These are phyloP conservation scores for Akanthomyces lecanii DNA, from an alignment of 2,329 filamentous ascomycete species.

Conservation along the genomic window DNA sequence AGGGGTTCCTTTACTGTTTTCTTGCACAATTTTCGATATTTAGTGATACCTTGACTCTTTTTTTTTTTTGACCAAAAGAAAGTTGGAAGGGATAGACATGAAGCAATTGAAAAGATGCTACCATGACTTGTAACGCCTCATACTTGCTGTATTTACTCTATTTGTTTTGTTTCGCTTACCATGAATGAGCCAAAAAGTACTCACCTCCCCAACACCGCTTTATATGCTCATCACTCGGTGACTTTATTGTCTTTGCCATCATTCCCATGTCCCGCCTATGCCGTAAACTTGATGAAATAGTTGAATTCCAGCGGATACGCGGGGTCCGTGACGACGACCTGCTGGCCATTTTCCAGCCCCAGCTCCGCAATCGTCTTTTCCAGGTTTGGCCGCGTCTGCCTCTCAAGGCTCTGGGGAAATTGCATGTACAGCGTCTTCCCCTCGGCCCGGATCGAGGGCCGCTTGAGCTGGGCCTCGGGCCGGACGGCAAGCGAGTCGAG, in stretches of 20 bases:
- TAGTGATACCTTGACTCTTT: slow-evolving; percentile 10
- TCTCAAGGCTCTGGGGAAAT: slow-evolving; percentile 72
- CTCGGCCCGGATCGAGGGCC: slow-evolving; percentile 76
- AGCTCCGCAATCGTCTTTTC: slow-evolving; percentile 72
- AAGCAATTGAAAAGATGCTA: slow-evolving; percentile 14
- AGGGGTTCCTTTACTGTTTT: background rate
- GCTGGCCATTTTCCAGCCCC: slow-evolving; percentile 70
- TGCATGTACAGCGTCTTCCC: slow-evolving; percentile 89
- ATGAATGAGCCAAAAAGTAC: background rate
- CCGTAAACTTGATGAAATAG: slow-evolving; percentile 49
- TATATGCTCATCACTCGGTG: background rate
- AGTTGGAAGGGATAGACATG: background rate
- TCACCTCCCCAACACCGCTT: background rate
- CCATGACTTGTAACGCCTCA: background rate
- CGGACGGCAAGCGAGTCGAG: slow-evolving; percentile 77
- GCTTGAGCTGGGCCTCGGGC: slow-evolving; percentile 90
- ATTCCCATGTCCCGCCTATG: background rate
- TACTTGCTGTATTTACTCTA: background rate
- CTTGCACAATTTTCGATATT: slow-evolving; percentile 14
- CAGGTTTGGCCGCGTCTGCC: slow-evolving; percentile 80
- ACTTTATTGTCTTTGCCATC: background rate
- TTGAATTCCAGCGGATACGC: slow-evolving; percentile 71
- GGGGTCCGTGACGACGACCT: slow-evolving; percentile 90
- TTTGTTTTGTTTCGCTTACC: background rate
- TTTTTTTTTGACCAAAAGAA: background rate